These are phyloP conservation scores for Rhynchospora breviuscula DNA, from an alignment of 176 grass and related monocot genomes.

Conservation along the genomic window DNA sequence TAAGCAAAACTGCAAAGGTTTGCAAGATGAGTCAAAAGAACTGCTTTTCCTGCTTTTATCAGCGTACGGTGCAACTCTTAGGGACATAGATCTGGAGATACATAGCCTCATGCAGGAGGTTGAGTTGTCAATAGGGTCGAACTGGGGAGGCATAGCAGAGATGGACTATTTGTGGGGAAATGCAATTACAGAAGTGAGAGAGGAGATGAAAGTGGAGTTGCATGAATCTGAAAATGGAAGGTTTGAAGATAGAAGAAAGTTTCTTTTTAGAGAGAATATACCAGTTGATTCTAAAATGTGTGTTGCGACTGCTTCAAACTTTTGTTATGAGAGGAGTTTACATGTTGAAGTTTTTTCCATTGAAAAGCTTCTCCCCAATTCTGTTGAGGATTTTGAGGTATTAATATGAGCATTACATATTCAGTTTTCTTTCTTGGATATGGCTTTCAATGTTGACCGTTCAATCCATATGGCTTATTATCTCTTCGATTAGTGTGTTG, in stretches of 20 bases:
- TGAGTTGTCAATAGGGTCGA: conserved; percentile 41
- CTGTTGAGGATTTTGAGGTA: conserved; percentile 49
- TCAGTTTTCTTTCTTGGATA: not conserved
- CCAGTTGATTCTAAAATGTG: conserved; percentile 76
- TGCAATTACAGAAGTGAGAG: conserved; percentile 55
- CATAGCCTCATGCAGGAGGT: conserved; percentile 82
- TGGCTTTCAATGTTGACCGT: not conserved
- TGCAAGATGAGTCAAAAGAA: conserved; percentile 54
- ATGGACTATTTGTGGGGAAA: conserved; percentile 86
- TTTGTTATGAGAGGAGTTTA: conserved; percentile 62
- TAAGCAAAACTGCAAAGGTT: conserved; percentile 43
- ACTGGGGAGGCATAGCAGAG: conserved; percentile 59
- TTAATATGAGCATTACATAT: not conserved
- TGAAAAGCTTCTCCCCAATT: conserved; percentile 53
- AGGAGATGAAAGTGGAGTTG: conserved; percentile 60
- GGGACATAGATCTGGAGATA: conserved; percentile 81
- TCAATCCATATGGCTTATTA: not conserved
- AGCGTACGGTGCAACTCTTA: conserved; percentile 70
- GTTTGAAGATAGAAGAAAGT: conserved; percentile 46
- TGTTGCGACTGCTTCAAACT: conserved; percentile 54
- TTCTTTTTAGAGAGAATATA: conserved; percentile 82
- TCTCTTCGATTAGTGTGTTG: not conserved
- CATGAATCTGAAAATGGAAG: conserved; percentile 35
- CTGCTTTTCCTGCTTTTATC: conserved; percentile 78
- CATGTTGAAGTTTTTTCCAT: conserved; percentile 45